These are phyloP conservation scores for Staphylotrichum tortipilum DNA, from an alignment of 495 filamentous ascomycete species.

Conservation along the genomic window DNA sequence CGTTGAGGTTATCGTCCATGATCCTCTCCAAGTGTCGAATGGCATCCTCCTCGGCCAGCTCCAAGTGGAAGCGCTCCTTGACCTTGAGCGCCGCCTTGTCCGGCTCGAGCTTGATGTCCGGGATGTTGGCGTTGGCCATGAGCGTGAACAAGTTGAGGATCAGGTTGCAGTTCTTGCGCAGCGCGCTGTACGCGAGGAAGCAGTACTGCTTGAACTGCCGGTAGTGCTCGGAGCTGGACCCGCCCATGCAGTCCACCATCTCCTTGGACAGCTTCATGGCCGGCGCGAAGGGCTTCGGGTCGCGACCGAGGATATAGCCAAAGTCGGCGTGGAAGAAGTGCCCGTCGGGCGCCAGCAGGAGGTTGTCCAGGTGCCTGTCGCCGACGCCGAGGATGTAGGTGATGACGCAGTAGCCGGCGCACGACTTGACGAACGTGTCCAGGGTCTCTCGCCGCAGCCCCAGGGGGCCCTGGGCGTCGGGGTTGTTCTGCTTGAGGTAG, in stretches of 20 bases:
- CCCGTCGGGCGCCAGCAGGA: conserved; percentile 80
- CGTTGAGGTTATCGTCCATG: conserved; percentile 82
- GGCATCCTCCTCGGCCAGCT: conserved; percentile 89
- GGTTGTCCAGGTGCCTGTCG: conserved; percentile 92
- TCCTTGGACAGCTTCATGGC: conserved; percentile 95
- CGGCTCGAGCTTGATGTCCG: conserved; percentile 84
- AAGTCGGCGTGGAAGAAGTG: conserved; percentile 99
- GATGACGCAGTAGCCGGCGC: conserved; percentile 97
- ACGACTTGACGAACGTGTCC: conserved; percentile 93
- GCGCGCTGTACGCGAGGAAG: conserved; percentile 86
- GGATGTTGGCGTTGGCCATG: conserved; percentile 96
- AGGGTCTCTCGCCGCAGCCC: conserved; percentile 87
- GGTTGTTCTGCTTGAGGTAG: conserved; percentile 85
- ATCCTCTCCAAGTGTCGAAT: conserved; percentile 76
- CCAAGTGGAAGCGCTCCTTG: conserved; percentile 84
- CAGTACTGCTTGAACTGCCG: conserved; percentile 86
- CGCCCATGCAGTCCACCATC: conserved; percentile 98
- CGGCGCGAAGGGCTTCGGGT: conserved; percentile 94
- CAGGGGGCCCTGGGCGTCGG: conserved; percentile 70
- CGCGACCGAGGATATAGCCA: conserved; percentile 93
- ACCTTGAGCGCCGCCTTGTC: conserved; percentile 92
- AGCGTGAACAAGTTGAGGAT: conserved; percentile 95
- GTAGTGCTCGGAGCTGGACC: conserved; percentile 67
- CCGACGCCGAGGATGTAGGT: conserved; percentile 98
- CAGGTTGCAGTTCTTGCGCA: conserved; percentile 79